Base-by-base conservation (phyloP, 805 yeast species). In the Ogataea allantospora region DNA sequence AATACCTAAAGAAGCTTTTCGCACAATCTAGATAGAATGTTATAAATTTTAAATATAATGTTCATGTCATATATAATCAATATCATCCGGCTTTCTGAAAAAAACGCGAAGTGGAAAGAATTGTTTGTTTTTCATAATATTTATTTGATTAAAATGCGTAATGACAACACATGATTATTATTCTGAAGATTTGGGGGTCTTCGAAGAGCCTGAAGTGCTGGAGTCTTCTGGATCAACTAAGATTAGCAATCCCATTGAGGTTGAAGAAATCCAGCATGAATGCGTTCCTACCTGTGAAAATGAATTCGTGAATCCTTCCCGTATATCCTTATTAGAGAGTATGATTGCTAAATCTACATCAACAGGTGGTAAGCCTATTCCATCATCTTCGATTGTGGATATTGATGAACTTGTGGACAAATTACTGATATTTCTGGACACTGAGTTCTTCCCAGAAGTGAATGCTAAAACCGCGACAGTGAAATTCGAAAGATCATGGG, bases 1-100 rank as follows among this genome's bases (percentile, higher is more conserved):
- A 25, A 66, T 80, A 24, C 86, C 86, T 13, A 71, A 74, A 5
- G 69, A 75, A 35, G 86, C 86, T 2, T 79, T 51, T 38, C 58
- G 30, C 24, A 23, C 8, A 37, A 33, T 27, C 18, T n/a, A 27
- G 20, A 11, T 9, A 24, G 20, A 14, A 21, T n/a, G 11, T 21
- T n/a, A n/a, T n/a, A n/a, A n/a, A n/a, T n/a, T n/a, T n/a, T n/a
- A n/a, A n/a, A n/a, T n/a, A n/a, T n/a, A n/a, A n/a, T n/a, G n/a
- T n/a, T n/a, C n/a, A n/a, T n/a, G n/a, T n/a, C n/a, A n/a, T n/a
- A n/a, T n/a, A n/a, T n/a, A n/a, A n/a, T n/a, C n/a, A n/a, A n/a
- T n/a, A n/a, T n/a, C n/a, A n/a, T n/a, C n/a, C n/a, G n/a, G n/a
- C n/a, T n/a, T n/a, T n/a, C n/a, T n/a, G n/a, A n/a, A n/a, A n/a